Percentiles rank a stretch among this genome's conserved stretches.
phyloP scores from a whole-genome alignment of 2,329 filamentous ascomycete species.

The Cadophora gregata region DNA sequence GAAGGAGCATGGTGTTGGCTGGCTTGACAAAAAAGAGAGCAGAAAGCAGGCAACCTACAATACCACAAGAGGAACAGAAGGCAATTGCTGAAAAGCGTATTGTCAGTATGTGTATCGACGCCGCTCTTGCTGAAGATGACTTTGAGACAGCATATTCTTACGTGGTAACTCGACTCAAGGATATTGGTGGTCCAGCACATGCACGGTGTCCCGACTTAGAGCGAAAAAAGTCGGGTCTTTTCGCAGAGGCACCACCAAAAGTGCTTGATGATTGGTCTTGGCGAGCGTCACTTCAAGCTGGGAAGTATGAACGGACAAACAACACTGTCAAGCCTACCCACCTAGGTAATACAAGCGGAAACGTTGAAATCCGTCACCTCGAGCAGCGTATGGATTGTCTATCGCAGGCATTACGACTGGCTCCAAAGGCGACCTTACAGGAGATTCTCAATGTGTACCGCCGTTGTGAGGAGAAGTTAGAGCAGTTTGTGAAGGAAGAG shows the following conservation, averaged over 20 bases:
- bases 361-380: constrained; percentile 70
- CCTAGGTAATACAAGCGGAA: constrained; percentile 63
- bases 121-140: constrained; percentile 76
- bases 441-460: constrained; percentile 79
- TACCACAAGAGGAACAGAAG: constrained; percentile 40
- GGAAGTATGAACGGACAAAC: constrained; percentile 68
- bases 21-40: constrained; percentile 50
- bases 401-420: constrained; percentile 75
- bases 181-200: constrained; percentile 43
- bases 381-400: constrained; percentile 84
- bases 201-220: constrained; percentile 33
- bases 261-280: constrained; percentile 72
- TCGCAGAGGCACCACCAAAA: constrained; percentile 35
- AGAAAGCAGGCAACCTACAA: constrained; percentile 2
- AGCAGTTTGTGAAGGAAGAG: constrained; percentile 69
- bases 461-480: constrained; percentile 79
- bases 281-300: constrained; percentile 80
- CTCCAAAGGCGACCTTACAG: constrained; percentile 71
- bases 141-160: constrained; percentile 90
- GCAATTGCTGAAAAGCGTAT: constrained; percentile 67
- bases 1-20: constrained; percentile 67
- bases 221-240: constrained; percentile 33
- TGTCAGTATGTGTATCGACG: constrained; percentile 80
- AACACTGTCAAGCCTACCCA: constrained; percentile 62
- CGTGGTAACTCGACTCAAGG: constrained; percentile 71